Percentiles rank a stretch among this genome's conserved stretches.
Conservation (phyloP, 1,284 basidiomycete species). For the Ganoderma sp. region DNA sequence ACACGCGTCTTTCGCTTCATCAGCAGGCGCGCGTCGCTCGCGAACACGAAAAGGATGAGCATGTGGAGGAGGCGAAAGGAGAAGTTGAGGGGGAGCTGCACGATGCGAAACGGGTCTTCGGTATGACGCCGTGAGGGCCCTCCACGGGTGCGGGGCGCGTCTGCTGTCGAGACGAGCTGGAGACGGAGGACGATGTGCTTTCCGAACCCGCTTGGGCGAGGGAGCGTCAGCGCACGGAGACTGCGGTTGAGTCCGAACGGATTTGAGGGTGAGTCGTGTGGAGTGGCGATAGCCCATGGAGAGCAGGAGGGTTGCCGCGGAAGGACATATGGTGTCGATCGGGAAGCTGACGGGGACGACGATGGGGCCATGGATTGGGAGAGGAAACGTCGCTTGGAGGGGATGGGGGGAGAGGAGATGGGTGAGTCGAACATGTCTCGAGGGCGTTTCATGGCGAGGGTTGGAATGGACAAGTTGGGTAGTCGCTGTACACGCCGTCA, state of each 20-base stretch:
- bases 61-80: conserved; percentile 69
- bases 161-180: conserved; percentile 51
- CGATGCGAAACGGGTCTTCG: conserved; percentile 63
- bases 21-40: conserved; percentile 41
- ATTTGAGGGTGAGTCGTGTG: conserved; percentile 48
- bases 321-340: conserved; percentile 35
- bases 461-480: background rate
- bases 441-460: conserved; percentile 28
- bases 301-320: conserved; percentile 29
- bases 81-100: conserved; percentile 73
- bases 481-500: conserved; percentile 1
- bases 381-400: conserved; percentile 35
- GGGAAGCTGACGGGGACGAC: conserved; percentile 26
- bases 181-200: conserved; percentile 71
- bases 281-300: conserved; percentile 36
- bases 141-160: conserved; percentile 32
- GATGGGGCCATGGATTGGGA: conserved; percentile 14
- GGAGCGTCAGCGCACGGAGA: conserved; percentile 45
- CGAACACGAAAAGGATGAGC: conserved; percentile 68
- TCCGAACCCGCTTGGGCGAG: conserved; percentile 51
- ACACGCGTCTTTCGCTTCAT: conserved; percentile 22
- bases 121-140: background rate
- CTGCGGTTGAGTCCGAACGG: conserved; percentile 46
- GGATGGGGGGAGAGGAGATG: conserved; percentile 28
- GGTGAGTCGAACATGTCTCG: conserved; percentile 34